A percentile compares a stretch with the other conserved stretches of the same genome.
These are phyloP conservation scores for Wickerhamiella shivajii DNA, from an alignment of 805 yeast genomes.

Conservation along the genomic window DNA sequence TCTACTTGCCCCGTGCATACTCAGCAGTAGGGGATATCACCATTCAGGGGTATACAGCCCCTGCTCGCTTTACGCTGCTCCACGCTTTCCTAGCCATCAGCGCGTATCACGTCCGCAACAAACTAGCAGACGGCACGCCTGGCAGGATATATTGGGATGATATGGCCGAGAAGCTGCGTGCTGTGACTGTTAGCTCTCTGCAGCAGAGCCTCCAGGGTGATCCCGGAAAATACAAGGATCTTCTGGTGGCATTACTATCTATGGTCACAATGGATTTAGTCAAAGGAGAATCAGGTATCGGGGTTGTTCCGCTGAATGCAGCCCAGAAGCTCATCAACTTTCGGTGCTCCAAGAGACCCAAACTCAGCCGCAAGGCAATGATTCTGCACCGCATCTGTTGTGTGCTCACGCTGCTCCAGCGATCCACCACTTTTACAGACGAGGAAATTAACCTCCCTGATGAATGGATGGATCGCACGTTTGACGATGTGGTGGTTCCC, in stretches of 20 bases:
- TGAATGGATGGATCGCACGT: slow-evolving; percentile 18
- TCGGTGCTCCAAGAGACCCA: slow-evolving; percentile 51
- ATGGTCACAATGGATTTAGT: slow-evolving; percentile 82
- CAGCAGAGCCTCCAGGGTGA: slow-evolving; percentile 37
- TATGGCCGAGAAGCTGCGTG: slow-evolving; percentile 57
- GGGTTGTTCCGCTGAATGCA: slow-evolving; percentile 57
- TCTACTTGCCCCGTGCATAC: slow-evolving; percentile 73
- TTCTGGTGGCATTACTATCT: slow-evolving; percentile 64
- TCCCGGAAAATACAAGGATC: slow-evolving; percentile 63
- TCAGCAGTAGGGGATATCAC: slow-evolving; percentile 71
- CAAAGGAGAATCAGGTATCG: slow-evolving; percentile 83
- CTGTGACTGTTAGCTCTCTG: slow-evolving; percentile 59
- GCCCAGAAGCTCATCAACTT: slow-evolving; percentile 62
- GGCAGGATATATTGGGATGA: slow-evolving; percentile 57
- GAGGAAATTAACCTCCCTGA: slow-evolving; percentile 7
- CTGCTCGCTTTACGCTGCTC: slow-evolving; percentile 61
- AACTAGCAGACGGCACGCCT: slow-evolving; percentile 49
- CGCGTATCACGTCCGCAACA: slow-evolving; percentile 66
- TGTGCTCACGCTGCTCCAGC: slow-evolving; percentile 60
- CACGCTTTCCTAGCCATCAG: slow-evolving; percentile 70
- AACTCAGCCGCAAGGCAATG: slow-evolving; percentile 59
- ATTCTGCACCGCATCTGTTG: slow-evolving; percentile 66
- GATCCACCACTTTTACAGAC: slow-evolving; percentile 40
- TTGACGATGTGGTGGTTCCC: slow-evolving; percentile 17
- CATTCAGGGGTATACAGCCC: slow-evolving; percentile 57